These are phyloP conservation scores for Apiotrichum siamense DNA, from an alignment of 1,284 basidiomycete genomes.

Conservation along the genomic window DNA sequence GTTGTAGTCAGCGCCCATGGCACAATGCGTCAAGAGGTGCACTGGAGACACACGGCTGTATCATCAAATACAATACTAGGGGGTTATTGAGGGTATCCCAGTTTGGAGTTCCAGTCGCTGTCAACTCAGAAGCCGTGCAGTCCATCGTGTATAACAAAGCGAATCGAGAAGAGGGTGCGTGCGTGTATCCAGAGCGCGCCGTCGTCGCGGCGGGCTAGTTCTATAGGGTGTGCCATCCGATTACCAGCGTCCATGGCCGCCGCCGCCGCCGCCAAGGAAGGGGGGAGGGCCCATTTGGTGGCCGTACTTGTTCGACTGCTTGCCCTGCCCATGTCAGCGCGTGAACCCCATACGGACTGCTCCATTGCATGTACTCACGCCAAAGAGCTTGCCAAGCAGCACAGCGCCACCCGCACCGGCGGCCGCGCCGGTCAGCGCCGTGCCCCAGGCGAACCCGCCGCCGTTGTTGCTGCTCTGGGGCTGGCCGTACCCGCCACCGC, in stretches of 20 bases:
- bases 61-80: too few relatives aligned
- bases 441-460: slow-evolving; percentile 1
- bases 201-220: too few relatives aligned
- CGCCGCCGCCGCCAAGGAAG: slow-evolving; percentile 19
- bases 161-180: too few relatives aligned
- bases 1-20: too few relatives aligned
- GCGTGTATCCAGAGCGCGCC: too few relatives aligned
- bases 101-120: too few relatives aligned
- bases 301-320: slow-evolving; percentile 13
- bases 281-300: slow-evolving; percentile 34
- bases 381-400: slow-evolving; percentile 5
- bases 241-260: too few relatives aligned
- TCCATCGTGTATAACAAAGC: too few relatives aligned
- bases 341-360: not conserved
- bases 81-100: too few relatives aligned
- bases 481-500: not conserved
- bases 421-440: not conserved
- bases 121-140: too few relatives aligned
- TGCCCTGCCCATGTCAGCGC: slow-evolving; percentile 1
- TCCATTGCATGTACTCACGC: slow-evolving; percentile 2
- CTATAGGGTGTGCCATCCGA: not conserved
- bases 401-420: slow-evolving; percentile 5
- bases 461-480: not conserved
- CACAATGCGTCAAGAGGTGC: too few relatives aligned
- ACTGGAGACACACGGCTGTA: too few relatives aligned